Base-by-base conservation (phyloP, 352 stramenopile species). In the Albugo laibachii region DNA sequence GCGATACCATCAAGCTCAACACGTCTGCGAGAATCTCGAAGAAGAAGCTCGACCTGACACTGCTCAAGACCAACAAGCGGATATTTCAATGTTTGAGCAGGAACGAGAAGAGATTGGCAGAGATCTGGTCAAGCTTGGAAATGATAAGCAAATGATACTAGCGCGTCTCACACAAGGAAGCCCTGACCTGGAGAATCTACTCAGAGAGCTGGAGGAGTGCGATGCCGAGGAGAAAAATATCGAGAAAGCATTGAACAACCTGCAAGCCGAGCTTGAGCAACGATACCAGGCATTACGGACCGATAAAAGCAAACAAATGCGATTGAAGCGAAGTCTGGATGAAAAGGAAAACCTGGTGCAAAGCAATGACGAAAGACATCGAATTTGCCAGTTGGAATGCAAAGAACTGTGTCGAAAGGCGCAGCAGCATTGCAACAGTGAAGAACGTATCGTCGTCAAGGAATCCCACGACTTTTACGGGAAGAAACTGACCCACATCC, bases 381-480 rank as follows among this genome's bases (percentile, higher is more conserved):
- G 24, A 31, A 31, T 8, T 3, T 31, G 24, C 24, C 24, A 31
- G 24, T 31, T 69, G 43, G 71, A 83, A 11, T 81, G 70, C 43
- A 66, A 79, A 4, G 62, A 81, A 47, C 56, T 75, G 27, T 63
- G 56, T 16, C 54, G 64, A 46, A 84, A 83, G 48, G 71, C 74
- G 2, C 59, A 68, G 35, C 59, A 53, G 27, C 68, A 81, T 24
- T 83, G 74, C 36, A 59, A 52, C 2, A 67, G 60, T 39, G 55
- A 59, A 16, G 69, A 83, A 41, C 74, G 71, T 40, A 69, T 86
- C 12, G 61, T 61, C 36, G 71, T 83, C 11, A 65, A 55, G 12
- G 52, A 85, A 36, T 63, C 62, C 18, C 77, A 80, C 36, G 72
- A 82, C 36, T 83, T 80, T 52, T 91, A 91, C 47, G 74, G 73